A percentile compares a stretch with the other conserved stretches of the same genome.
phyloP scores from a whole-genome alignment of 345 rosid species.

The Sisymbrium altissimum region DNA sequence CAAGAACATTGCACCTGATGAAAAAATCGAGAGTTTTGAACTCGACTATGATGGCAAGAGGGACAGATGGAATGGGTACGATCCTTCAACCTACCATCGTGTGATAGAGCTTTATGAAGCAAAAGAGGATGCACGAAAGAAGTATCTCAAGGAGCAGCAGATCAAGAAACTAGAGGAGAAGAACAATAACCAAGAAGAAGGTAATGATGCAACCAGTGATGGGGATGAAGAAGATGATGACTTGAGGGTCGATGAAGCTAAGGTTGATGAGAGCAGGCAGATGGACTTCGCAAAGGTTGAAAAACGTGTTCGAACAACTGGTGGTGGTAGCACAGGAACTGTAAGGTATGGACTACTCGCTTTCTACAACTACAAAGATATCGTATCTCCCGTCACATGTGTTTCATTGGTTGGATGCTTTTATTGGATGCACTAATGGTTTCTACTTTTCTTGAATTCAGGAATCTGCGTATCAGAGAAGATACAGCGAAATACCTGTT shows the following conservation, averaged over 20 bases:
- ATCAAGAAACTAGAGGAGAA: slow-evolving; percentile 81
- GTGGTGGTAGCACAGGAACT: slow-evolving; percentile 99
- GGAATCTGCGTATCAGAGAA: slow-evolving; percentile 77
- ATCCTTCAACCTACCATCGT: slow-evolving; percentile 59
- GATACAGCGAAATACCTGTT: slow-evolving; percentile 73
- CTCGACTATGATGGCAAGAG: slow-evolving; percentile 89
- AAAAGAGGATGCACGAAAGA: slow-evolving; percentile 72
- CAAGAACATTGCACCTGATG: slow-evolving; percentile 82
- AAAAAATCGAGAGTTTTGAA: slow-evolving; percentile 73
- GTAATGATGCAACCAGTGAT: slow-evolving; percentile 46
- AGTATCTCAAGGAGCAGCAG: slow-evolving; percentile 68
- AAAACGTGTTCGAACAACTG: slow-evolving; percentile 94
- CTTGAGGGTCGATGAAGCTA: slow-evolving; percentile 85
- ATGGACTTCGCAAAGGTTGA: slow-evolving; percentile 98
- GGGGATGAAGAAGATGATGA: slow-evolving; percentile 83
- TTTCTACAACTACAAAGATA: not conserved
- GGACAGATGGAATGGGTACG: slow-evolving; percentile 90
- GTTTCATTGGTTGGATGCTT: not conserved
- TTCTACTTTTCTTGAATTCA: slow-evolving; percentile 12
- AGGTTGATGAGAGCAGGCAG: slow-evolving; percentile 84
- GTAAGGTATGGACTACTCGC: slow-evolving; percentile 52
- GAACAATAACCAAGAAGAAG: slow-evolving; percentile 46
- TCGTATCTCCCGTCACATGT: not conserved
- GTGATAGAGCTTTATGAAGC: slow-evolving; percentile 81
- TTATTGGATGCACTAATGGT: slow-evolving; percentile 1